phyloP scores from a whole-genome alignment of 169 alveolate genomes.

The Plasmodium inui region DNA sequence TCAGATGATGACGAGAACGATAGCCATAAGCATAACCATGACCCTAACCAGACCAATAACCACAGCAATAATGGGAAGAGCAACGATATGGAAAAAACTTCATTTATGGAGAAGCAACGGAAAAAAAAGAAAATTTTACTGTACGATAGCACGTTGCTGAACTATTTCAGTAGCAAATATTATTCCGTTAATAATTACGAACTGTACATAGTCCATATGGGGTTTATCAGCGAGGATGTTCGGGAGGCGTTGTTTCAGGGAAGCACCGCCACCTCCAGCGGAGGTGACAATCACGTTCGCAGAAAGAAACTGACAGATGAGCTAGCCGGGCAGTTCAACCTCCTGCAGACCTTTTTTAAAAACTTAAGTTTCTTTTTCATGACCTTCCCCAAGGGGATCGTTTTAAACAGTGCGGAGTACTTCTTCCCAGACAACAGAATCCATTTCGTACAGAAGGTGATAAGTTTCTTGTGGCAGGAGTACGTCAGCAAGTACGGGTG shows the following conservation, averaged over 20 bases:
- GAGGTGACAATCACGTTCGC: neutral
- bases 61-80: neutral
- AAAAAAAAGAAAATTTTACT: constrained; percentile 52
- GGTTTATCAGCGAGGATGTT: constrained; percentile 20
- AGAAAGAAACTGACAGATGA: neutral
- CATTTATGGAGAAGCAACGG: constrained; percentile 28
- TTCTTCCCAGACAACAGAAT: constrained; percentile 26
- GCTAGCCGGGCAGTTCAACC: constrained; percentile 15
- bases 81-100: constrained; percentile 5
- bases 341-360: constrained; percentile 58
- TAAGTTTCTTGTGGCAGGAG: constrained; percentile 27
- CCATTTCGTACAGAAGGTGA: constrained; percentile 28
- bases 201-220: constrained; percentile 32
- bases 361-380: constrained; percentile 34
- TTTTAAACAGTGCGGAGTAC: constrained; percentile 20
- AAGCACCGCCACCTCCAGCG: neutral
- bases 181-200: constrained; percentile 45
- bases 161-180: constrained; percentile 47
- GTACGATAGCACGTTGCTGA: constrained; percentile 40
- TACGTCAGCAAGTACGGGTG: constrained; percentile 11
- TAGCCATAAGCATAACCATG: neutral
- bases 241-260: constrained; percentile 7
- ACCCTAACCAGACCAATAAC: neutral
- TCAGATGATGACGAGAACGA: neutral
- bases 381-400: constrained; percentile 44